Evolutionary conservation across 495 filamentous ascomycete species (phyloP), one percentile per base, ranked within the genome.

Genomic region (Letharia columbiana): DNA sequence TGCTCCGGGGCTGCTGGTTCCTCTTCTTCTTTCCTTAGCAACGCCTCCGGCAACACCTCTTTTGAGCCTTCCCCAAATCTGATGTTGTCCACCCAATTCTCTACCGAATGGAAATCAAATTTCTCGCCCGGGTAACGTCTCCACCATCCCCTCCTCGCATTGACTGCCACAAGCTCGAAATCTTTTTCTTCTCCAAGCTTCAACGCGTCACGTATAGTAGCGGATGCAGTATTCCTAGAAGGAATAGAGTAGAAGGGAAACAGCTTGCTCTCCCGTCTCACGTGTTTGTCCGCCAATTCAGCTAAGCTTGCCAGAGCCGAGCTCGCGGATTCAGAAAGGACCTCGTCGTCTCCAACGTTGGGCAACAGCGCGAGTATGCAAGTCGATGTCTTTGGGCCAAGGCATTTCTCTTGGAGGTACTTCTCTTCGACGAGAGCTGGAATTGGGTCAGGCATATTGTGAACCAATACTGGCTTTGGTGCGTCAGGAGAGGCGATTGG

Each of bases 31-130:
- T 61, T 54, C 35, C 64, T 67, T 49, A 96, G 75, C 49, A 96
- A 68, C 13, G 83, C 86, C 57, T 88, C 89, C 7, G 93, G 92
- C 50, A 98, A 70, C 78, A 87, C 90, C 74, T 87, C 82, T 81
- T 92, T 96, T 31, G 81, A 74, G 9, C 89, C 88, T 70, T 96
- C 95, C 57, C 92, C 91, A 73, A 98, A 79, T 35, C 89, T 84
- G 68, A 97, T 91, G 4, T 82, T 83, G 74, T 98, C 94, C 67
- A 98, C 82, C 92, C 92, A 98, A 62, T 80, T 78, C 75, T 96
- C 91, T 45, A 98, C 76, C 13, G 81, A 80, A 42, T 80, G 80
- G 41, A 82, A 72, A 15, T 79, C 80, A 67, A 85, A 90, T 64
- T 80, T 78, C 45, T 77, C 76, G 10, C 71, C 72, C 33, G 86